Evolutionary conservation across 371 early-diverging fungal genomes (phyloP).

Genomic region (Apophysomyces variabilis): DNA sequence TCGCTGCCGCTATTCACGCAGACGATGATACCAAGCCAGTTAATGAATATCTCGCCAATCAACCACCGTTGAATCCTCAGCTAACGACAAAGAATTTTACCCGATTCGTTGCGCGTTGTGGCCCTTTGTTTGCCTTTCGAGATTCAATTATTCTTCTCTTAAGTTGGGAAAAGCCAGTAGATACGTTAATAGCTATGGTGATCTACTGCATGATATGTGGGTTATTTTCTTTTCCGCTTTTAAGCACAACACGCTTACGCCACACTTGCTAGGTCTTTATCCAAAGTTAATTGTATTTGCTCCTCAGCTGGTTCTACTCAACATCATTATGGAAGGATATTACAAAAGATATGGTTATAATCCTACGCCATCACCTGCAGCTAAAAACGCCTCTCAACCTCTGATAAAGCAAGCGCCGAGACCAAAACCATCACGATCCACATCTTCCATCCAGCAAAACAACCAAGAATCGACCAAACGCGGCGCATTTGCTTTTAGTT

Average conservation of each 20-base stretch:
- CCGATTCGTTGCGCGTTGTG: constrained; percentile 49
- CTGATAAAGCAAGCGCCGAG: constrained; percentile 6
- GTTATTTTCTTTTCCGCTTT: constrained; percentile 10
- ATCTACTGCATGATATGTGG: constrained; percentile 47
- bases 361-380: neutral
- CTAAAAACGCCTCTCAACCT: neutral
- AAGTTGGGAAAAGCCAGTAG: constrained; percentile 50
- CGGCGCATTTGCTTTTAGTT: constrained; percentile 15
- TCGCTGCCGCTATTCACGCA: constrained; percentile 49
- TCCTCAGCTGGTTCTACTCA: constrained; percentile 38
- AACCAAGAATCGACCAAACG: constrained; percentile 1
- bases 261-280: constrained; percentile 31
- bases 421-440: constrained; percentile 2
- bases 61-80: constrained; percentile 47
- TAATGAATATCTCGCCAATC: constrained; percentile 38
- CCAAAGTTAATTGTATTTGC: constrained; percentile 38
- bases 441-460: constrained; percentile 9
- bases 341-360: constrained; percentile 14
- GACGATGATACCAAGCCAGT: constrained; percentile 30
- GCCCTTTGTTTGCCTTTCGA: constrained; percentile 46
- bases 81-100: constrained; percentile 50
- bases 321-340: constrained; percentile 16
- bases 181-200: constrained; percentile 41
- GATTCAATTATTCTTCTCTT: constrained; percentile 47
- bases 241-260: neutral